A percentile compares a stretch with the other conserved stretches of the same genome.
phyloP scores from a whole-genome alignment of 2,329 filamentous ascomycete genomes.

The Aspergillus ruber region DNA sequence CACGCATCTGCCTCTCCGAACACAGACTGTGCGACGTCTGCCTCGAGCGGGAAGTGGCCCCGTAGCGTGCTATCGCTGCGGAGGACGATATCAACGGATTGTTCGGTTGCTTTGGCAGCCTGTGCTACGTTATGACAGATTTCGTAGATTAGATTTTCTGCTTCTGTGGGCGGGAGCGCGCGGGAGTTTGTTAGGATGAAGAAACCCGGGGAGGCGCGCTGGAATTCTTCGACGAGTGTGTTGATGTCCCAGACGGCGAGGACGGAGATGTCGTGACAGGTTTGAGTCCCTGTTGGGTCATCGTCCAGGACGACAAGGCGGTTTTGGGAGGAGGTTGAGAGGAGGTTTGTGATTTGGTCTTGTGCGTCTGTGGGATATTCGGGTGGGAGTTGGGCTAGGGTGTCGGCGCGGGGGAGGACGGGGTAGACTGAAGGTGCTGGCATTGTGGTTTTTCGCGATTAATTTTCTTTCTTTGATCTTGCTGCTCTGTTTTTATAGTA shows the following conservation, averaged over 20 bases:
- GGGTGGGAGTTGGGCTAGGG: conserved; percentile 21
- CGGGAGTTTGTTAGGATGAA: conserved; percentile 58
- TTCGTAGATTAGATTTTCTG: conserved; percentile 42
- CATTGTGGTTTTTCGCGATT: conserved; percentile 10
- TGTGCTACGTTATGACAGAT: conserved; percentile 47
- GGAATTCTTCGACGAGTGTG: conserved; percentile 42
- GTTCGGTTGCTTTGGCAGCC: conserved; percentile 36
- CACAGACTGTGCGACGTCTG: conserved; percentile 46
- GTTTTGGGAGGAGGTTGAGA: conserved; percentile 19
- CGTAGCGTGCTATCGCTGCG: conserved; percentile 53
- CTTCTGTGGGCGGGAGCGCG: conserved; percentile 46
- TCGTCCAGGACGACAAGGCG: conserved; percentile 43
- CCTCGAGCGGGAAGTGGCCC: conserved; percentile 53
- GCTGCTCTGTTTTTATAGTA: background rate
- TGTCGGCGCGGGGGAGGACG: conserved; percentile 17
- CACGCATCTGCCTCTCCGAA: conserved; percentile 48
- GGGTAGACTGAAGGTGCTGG: conserved; percentile 15
- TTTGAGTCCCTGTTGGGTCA: conserved; percentile 56
- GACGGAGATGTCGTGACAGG: conserved; percentile 53
- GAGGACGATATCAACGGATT: conserved; percentile 50
- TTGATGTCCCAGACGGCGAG: conserved; percentile 49
- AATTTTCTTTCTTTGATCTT: background rate
- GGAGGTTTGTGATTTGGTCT: conserved; percentile 23
- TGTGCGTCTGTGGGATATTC: conserved; percentile 25
- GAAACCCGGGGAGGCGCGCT: conserved; percentile 43